Evolutionary conservation across 2,329 filamentous ascomycete genomes (phyloP), one percentile per base, ranked within the genome.

Genomic region (Penicillium decumbens): DNA sequence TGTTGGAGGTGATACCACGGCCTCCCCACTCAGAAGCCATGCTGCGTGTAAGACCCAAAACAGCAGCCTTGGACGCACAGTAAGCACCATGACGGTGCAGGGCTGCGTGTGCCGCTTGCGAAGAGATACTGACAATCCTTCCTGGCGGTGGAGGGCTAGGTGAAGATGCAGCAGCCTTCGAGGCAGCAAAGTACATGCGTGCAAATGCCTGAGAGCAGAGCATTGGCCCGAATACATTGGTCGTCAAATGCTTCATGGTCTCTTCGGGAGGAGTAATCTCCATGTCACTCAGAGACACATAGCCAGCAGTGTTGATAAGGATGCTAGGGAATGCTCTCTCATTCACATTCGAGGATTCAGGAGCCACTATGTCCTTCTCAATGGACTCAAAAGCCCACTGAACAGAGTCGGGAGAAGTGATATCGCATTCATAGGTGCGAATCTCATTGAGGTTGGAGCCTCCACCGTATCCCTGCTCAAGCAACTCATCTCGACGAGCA

Each of bases 1-100:
- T 71, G 51, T 77, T 77, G 4, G 72, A 62, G 0, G 74, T 77
- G 9, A 77, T 76, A 1, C 75, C 74, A 4, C 66, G 62, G 4
- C 66, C 57, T 1, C 67, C 75, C 75, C 74, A 77, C 51, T 77
- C 75, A 23, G 67, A 72, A 0, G 75, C 75, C 71, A 74, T 74
- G 51, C 70, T 72, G 6, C 70, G 67, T 8, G 73, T 76, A 40
- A 77, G 47, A 0, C 73, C 75, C 13, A 74, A 51, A 6, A 77
- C 55, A 0, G 68, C 75, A 4, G 75, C 73, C 44, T 77, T 77
- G 4, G 71, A 74, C 1, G 75, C 74, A 49, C 75, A 77, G 55
- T 77, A 77, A 0, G 73, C 73, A 1, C 72, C 72, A 47, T 77
- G 75, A 1, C 68, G 64, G 40, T 70, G 67, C 2, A 77, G 65